A percentile compares a stretch with the other conserved stretches of the same genome.
These are phyloP conservation scores for Myrica gale DNA, from an alignment of 306 rosid species.

Conservation along the genomic window DNA sequence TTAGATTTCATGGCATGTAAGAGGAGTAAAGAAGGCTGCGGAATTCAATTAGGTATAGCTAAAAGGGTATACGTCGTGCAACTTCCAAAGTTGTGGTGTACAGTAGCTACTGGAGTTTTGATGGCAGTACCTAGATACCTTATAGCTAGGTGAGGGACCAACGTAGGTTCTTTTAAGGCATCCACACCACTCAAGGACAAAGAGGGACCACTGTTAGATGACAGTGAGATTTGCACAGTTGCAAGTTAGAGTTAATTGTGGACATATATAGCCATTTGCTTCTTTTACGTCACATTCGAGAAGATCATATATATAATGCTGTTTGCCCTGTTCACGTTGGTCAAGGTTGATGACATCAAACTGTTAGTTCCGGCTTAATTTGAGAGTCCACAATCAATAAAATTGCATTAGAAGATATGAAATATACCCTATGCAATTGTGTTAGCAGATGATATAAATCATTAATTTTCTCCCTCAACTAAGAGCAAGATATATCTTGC, in stretches of 20 bases:
- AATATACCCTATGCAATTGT: too few species aligned
- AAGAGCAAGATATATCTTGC: too few species aligned
- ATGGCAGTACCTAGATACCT: slow-evolving; percentile 30
- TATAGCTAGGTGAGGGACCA: slow-evolving; percentile 70
- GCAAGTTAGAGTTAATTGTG: slow-evolving; percentile 26
- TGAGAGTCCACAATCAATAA: too few species aligned
- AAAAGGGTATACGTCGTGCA: slow-evolving; percentile 22
- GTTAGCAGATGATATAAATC: too few species aligned
- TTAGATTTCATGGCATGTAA: neutral
- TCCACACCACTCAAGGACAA: slow-evolving; percentile 48
- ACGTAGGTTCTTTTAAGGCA: slow-evolving; percentile 64
- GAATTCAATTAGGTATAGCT: slow-evolving; percentile 19
- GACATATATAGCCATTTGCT: neutral
- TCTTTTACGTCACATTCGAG: neutral
- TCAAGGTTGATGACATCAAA: neutral
- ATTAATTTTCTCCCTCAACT: too few species aligned
- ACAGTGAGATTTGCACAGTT: slow-evolving; percentile 66
- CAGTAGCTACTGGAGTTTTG: slow-evolving; percentile 27
- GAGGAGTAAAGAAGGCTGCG: slow-evolving; percentile 6
- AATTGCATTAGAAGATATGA: too few species aligned
- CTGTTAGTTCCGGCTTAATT: neutral
- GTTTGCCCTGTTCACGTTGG: neutral
- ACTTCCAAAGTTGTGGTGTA: slow-evolving; percentile 41
- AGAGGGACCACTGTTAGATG: slow-evolving; percentile 50
- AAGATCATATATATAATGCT: neutral